Base-by-base conservation (phyloP, 2,329 filamentous ascomycete genomes). In the Ascosphaera apis region DNA sequence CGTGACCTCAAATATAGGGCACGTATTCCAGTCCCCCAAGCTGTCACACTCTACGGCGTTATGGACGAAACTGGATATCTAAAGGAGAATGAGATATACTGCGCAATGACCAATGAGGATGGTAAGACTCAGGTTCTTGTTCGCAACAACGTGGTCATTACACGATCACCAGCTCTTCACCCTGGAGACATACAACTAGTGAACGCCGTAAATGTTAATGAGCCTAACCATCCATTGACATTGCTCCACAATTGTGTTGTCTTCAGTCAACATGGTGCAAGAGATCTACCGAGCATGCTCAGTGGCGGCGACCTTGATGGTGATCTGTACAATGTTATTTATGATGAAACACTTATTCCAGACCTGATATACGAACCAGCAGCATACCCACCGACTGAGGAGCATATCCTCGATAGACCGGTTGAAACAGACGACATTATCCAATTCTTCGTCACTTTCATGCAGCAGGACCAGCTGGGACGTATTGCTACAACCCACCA, bases 281-380 rank as follows among this genome's bases (percentile, higher is more conserved):
- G 82, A 12, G 82, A 91, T 47, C 57, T 91, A 0, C 80, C 81
- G 0, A 86, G 78, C 41, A 67, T 76, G 51, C 60, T 91, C 0
- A 76, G 76, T 36, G 82, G 82, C 1, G 82, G 82, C 0, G 82
- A 91, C 50, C 63, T 91, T 0, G 81, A 88, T 43, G 82, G 82
- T 0, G 83, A 92, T 49, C 56, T 80, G 0, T 91, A 78, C 52
- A 76, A 82, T 42, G 56, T 91, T 35, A 78, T 91, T 34, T 88
- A 69, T 63, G 80, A 91, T 43, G 44, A 53, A 0, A 47, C 51
- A 0, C 60, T 72, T 0, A 50, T 65, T 1, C 61, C 66, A 0
- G 49, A 47, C 3, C 45, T 39, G 0, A 58, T 54, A 0, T 69
- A 61, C n/a, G 0, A 2, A 1, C 69, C 82, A 0, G 80, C 81